A percentile compares a stretch with the other conserved stretches of the same genome.
Evolutionary conservation across 73 alveolate genomes (phyloP).

Genomic region (Paramecium tetraurelia): DNA sequence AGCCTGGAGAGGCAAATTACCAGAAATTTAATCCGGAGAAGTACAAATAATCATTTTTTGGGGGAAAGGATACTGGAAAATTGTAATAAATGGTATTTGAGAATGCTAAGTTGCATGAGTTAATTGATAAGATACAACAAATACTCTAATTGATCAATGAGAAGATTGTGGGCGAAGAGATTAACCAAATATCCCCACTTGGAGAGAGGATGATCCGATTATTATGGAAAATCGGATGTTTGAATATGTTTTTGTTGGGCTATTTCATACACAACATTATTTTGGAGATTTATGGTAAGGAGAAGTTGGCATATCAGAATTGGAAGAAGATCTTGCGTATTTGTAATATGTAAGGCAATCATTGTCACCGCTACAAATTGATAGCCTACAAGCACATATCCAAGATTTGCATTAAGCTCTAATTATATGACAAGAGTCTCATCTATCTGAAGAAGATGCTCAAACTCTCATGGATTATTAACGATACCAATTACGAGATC

Average conservation of each 20-base stretch:
- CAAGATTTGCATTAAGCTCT: not conserved
- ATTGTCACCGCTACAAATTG: not conserved
- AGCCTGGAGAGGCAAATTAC: slow-evolving; percentile 29
- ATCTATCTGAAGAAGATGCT: slow-evolving; percentile 53
- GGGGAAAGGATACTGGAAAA: not conserved
- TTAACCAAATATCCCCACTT: not conserved
- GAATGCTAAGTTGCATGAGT: not conserved
- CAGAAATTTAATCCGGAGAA: not conserved
- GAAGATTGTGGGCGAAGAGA: not conserved
- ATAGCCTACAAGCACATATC: not conserved
- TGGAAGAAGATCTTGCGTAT: slow-evolving; percentile 26
- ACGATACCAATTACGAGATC: slow-evolving; percentile 53
- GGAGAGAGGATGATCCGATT: slow-evolving; percentile 19
- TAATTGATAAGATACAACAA: not conserved
- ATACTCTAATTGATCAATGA: not conserved
- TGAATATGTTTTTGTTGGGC: not conserved
- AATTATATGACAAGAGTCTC: slow-evolving; percentile 51
- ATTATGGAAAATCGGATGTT: slow-evolving; percentile 5
- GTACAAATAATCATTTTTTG: not conserved
- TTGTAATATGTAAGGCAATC: not conserved
- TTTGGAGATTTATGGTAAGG: slow-evolving; percentile 1
- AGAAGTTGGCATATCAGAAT: not conserved
- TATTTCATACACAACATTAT: not conserved
- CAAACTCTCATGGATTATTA: slow-evolving; percentile 49
- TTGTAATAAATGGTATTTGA: not conserved